Percentiles rank a stretch among this genome's conserved stretches.
These are phyloP conservation scores for Backusella circina DNA, from an alignment of 192 early-diverging fungal genomes.

Conservation along the genomic window DNA sequence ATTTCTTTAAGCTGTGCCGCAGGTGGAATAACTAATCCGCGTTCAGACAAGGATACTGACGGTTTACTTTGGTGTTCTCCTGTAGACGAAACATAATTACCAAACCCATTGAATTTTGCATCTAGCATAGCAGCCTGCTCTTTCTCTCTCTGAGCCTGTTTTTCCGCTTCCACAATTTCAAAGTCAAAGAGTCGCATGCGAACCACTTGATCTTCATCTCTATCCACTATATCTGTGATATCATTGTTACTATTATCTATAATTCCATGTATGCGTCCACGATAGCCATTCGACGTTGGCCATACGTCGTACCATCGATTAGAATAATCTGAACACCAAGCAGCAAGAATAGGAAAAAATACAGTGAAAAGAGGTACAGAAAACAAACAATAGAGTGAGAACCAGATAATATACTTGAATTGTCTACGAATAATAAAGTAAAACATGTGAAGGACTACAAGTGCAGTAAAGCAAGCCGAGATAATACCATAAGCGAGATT, in stretches of 20 bases:
- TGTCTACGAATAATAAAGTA: conserved; percentile 29
- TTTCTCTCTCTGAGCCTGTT: background rate
- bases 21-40: background rate
- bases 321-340: conserved; percentile 21
- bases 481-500: conserved; percentile 23
- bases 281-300: conserved; percentile 15
- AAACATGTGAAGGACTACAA: conserved; percentile 26
- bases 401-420: conserved; percentile 38
- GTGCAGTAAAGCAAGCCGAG: conserved; percentile 11
- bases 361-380: conserved; percentile 31
- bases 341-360: conserved; percentile 32
- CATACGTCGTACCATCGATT: conserved; percentile 39
- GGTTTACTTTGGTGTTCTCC: background rate
- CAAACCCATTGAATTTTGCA: conserved; percentile 24
- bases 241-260: conserved; percentile 14
- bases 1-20: background rate
- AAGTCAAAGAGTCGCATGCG: conserved; percentile 24
- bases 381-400: conserved; percentile 24
- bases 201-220: conserved; percentile 4
- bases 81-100: conserved; percentile 16
- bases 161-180: conserved; percentile 24
- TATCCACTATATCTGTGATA: background rate
- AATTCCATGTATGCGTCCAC: conserved; percentile 27
- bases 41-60: background rate
- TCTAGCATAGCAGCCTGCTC: conserved; percentile 24